phyloP scores from a whole-genome alignment of 768 basidiomycete genomes.

The Dioszegia crocea region DNA sequence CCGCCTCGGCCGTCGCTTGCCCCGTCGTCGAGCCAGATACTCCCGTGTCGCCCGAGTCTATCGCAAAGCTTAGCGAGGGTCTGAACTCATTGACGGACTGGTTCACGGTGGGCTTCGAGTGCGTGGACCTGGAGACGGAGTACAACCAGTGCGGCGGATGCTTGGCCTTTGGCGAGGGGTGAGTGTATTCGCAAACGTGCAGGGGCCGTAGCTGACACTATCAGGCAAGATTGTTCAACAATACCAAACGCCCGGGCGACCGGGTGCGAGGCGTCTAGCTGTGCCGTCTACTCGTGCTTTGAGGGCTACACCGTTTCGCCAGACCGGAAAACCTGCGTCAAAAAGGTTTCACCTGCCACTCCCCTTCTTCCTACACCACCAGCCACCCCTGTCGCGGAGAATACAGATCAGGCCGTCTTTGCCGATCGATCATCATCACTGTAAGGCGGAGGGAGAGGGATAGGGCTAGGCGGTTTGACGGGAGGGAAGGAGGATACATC shows the following conservation, averaged over 20 bases:
- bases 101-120: conserved; percentile 51
- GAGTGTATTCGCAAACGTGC: conserved; percentile 12
- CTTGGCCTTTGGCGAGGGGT: conserved; percentile 46
- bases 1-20: conserved; percentile 43
- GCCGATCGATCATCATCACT: not conserved
- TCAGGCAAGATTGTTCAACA: conserved; percentile 45
- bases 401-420: not conserved
- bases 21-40: conserved; percentile 29
- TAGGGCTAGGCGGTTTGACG: too few species aligned
- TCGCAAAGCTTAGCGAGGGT: conserved; percentile 23
- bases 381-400: not conserved
- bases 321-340: conserved; percentile 39
- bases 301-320: conserved; percentile 45
- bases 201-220: conserved; percentile 1
- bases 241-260: conserved; percentile 41
- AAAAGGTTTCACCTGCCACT: conserved; percentile 21
- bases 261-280: conserved; percentile 41
- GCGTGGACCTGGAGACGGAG: conserved; percentile 48
- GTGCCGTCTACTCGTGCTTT: conserved; percentile 43
- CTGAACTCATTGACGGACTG: conserved; percentile 46
- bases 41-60: conserved; percentile 24
- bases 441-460: not conserved
- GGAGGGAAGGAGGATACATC: too few species aligned
- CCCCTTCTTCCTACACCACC: not conserved
- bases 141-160: conserved; percentile 49